Evolutionary conservation across 2,329 filamentous ascomycete genomes (phyloP), one percentile per base, ranked within the genome.

Genomic region (Sporothrix euskadiensis): DNA sequence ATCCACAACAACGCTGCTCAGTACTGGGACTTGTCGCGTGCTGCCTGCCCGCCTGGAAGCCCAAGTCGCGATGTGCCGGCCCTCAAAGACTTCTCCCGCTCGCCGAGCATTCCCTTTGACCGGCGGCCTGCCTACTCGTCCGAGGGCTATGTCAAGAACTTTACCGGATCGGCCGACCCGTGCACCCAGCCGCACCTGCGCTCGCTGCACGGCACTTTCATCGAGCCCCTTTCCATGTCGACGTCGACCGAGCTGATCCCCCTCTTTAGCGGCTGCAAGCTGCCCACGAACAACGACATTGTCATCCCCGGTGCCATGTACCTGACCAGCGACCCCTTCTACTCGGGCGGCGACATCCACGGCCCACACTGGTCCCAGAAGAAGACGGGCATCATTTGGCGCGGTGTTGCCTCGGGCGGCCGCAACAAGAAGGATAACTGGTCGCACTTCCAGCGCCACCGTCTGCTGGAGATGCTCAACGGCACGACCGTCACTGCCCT

Each of bases 391-490:
- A 81, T 89, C 63, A 82, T 90, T 49, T 92, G 90, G 90, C 88
- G 90, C 52, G 90, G 90, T 63, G 87, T 88, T 1, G 89, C 88
- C 3, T 90, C 89, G 8, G 90, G 89, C 3, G 90, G 89, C 1
- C 83, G 84, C 39, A 80, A 84, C 63, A 81, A 81, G 73, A 77
- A 78, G n/a, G 79, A 88, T 61, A 91, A 87, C 74, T 93, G 91
- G 90, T 84, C 84, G 47, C 87, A 88, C 49, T 91, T 92, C 77
- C 91, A 93, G 75, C 88, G 91, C n/a, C 90, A 92, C 77, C 89
- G 91, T 4, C 88, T 93, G 73, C 83, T 92, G 35, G 84, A 89
- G 74, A 91, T 92, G 89, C 82, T 91, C 66, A 92, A 93, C 77
- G 86, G 86, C 9, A 90, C 88, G 0, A 85, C 83, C 22, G 87